These are phyloP conservation scores for Smithsoniella earleae DNA, from an alignment of 163 green algal species.

Conservation along the genomic window DNA sequence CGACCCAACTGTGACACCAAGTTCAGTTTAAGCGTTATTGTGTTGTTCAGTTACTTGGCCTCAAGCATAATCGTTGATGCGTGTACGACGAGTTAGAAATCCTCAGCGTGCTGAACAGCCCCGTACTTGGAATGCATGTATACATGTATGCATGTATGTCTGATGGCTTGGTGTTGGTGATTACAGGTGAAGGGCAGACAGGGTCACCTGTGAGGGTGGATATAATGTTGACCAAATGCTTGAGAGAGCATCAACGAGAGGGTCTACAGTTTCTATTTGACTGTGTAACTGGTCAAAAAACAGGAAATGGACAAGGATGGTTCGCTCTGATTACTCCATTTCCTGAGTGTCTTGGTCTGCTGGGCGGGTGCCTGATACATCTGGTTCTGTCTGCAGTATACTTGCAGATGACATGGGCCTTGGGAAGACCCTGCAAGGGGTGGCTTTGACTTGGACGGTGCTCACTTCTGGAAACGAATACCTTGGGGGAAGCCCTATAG, in stretches of 20 bases:
- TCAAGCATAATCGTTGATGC: no score
- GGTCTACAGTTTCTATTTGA: constrained; percentile 99
- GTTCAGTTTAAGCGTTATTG: constrained; percentile 37
- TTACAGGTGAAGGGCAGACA: constrained; percentile 33
- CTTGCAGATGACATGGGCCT: constrained; percentile 97
- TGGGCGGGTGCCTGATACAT: not conserved
- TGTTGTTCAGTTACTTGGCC: constrained; percentile 40
- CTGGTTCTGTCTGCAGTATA: constrained; percentile 73
- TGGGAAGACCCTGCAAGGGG: constrained; percentile 86
- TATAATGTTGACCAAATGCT: constrained; percentile 74
- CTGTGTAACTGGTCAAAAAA: constrained; percentile 79
- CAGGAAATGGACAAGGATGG: constrained; percentile 50
- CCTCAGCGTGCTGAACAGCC: constrained; percentile 17
- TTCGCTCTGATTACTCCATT: not conserved
- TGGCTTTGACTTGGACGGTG: constrained; percentile 92
- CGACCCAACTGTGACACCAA: no score
- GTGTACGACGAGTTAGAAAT: no score
- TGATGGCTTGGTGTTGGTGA: no score
- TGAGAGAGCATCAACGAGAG: constrained; percentile 92
- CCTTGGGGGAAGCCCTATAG: constrained; percentile 59
- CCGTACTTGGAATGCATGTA: no score
- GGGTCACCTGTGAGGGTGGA: constrained; percentile 66
- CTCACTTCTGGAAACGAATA: constrained; percentile 46
- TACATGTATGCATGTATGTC: no score
- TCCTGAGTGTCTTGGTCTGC: not conserved